Base-by-base conservation (phyloP, 2,329 filamentous ascomycete species). In the Stagonosporopsis cucurbitacearum region DNA sequence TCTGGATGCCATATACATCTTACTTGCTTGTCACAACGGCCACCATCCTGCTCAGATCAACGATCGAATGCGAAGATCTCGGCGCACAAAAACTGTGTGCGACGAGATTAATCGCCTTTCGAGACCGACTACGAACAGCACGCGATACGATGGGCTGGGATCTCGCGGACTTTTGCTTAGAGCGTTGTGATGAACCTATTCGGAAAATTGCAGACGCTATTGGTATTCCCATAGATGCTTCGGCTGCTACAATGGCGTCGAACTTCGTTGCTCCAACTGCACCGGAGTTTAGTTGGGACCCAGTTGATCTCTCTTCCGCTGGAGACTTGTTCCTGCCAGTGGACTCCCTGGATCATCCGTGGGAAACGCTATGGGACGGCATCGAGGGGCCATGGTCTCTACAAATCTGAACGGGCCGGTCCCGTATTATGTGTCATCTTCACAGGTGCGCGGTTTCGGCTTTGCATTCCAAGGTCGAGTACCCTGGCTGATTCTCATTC, bases 1-100 rank as follows among this genome's bases (percentile, higher is more conserved):
- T 66, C 19, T 65, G 64, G 64, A 60, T 65, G 45, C 64, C 62
- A 4, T 66, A 65, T 33, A 63, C 62, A 2, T 62, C 55, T 12
- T 66, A 65, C 30, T 45, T 66, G 0, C 44, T 66, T 1, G 62
- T 66, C 12, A 60, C 60, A 6, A 57, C 60, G 2, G 60, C 64
- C 4, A 66, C 64, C 2, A 58, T 63, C 7, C 39, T 66, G 2
- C 51, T 66, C 3, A 50, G 64, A 36, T 65, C 59, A 23, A 58
- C 56, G 1, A 54, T 66, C 2, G 62, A 66, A 23, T 51, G 51
- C 25, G 43, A 28, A 15, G 50, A 63, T n/a, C 19, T 58, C 7
- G 25, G 22, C 8, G 60, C 48, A 1, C 62, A 62, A 28, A 50
- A 17, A 2, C 20, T 15, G 6, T 65, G 62, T 37, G 36, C 45